Evolutionary conservation across 371 early-diverging fungal genomes (phyloP).

Genomic region (Apophysomyces ossiformis): DNA sequence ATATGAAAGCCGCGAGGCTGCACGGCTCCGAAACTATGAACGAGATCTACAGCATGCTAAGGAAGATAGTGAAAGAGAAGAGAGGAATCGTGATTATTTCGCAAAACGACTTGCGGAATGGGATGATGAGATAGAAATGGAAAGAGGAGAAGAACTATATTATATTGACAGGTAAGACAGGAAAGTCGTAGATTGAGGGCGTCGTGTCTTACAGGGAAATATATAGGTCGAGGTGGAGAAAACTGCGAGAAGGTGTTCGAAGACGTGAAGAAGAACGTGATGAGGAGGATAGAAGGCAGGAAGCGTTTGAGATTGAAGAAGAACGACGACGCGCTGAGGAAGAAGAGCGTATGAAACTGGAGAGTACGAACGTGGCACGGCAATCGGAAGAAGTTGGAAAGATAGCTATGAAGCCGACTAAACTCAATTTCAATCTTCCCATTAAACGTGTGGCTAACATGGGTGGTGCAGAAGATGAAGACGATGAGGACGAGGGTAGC

Average conservation of each 20-base stretch:
- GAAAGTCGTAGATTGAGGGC: not conserved
- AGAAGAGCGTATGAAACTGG: slow-evolving; percentile 35
- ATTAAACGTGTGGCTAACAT: slow-evolving; percentile 47
- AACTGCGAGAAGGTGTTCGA: slow-evolving; percentile 59
- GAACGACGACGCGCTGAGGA: slow-evolving; percentile 38
- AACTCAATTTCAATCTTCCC: slow-evolving; percentile 53
- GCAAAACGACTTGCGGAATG: slow-evolving; percentile 63
- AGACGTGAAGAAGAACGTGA: slow-evolving; percentile 74
- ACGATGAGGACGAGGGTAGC: slow-evolving; percentile 62
- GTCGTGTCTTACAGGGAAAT: not conserved
- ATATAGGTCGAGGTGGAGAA: slow-evolving; percentile 72
- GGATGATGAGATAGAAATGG: slow-evolving; percentile 77
- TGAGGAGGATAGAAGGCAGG: slow-evolving; percentile 67
- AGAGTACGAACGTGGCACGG: slow-evolving; percentile 33
- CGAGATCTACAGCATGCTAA: slow-evolving; percentile 53
- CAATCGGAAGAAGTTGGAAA: slow-evolving; percentile 42
- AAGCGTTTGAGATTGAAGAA: slow-evolving; percentile 60
- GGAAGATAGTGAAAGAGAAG: slow-evolving; percentile 52
- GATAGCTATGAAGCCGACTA: slow-evolving; percentile 47
- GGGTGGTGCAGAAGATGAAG: slow-evolving; percentile 53
- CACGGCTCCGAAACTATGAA: slow-evolving; percentile 59
- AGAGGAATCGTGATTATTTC: slow-evolving; percentile 55
- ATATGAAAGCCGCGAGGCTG: slow-evolving; percentile 64
- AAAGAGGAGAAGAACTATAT: slow-evolving; percentile 66
- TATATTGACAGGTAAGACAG: slow-evolving; percentile 68